Percentiles rank a stretch among this genome's conserved stretches.
Conservation (phyloP, 2,329 filamentous ascomycete species). For the Colletotrichum simmondsii region DNA sequence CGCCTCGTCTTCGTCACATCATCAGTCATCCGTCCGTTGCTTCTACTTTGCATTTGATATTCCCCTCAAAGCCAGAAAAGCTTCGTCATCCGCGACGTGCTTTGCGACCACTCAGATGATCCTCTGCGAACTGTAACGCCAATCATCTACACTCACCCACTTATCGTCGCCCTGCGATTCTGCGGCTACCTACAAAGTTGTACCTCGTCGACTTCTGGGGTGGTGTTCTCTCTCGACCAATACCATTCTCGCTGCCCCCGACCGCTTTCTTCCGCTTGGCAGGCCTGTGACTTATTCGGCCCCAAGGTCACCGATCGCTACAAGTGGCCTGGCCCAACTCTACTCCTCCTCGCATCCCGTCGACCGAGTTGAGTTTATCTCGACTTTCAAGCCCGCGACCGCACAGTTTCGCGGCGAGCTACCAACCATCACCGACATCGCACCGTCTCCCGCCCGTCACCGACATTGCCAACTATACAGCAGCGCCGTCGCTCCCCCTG, state of each 20-base stretch:
- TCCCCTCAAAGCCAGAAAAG: background rate
- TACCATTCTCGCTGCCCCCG: constrained; percentile 18
- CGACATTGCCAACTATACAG: background rate
- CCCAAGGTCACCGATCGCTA: background rate
- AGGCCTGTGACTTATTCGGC: constrained; percentile 19
- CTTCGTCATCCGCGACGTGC: background rate
- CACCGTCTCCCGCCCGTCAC: background rate
- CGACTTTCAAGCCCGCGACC: background rate
- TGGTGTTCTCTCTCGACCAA: constrained; percentile 16
- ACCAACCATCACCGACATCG: background rate
- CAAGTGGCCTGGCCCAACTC: constrained; percentile 12
- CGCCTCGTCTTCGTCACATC: constrained; percentile 25
- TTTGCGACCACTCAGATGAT: background rate
- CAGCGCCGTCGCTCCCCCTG: constrained; percentile 25
- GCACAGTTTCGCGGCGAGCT: background rate
- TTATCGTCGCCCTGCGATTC: background rate
- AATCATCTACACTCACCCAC: background rate
- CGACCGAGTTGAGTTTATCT: constrained; percentile 17
- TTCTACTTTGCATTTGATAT: background rate
- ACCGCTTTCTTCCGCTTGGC: constrained; percentile 23
- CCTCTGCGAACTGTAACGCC: background rate
- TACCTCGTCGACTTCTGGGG: background rate
- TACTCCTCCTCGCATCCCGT: constrained; percentile 2
- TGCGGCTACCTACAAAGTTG: background rate
- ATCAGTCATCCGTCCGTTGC: constrained; percentile 15